Evolutionary conservation across 73 alveolate genomes (phyloP), one percentile per base, ranked within the genome.

Genomic region (Tetrahymena thermophila): DNA sequence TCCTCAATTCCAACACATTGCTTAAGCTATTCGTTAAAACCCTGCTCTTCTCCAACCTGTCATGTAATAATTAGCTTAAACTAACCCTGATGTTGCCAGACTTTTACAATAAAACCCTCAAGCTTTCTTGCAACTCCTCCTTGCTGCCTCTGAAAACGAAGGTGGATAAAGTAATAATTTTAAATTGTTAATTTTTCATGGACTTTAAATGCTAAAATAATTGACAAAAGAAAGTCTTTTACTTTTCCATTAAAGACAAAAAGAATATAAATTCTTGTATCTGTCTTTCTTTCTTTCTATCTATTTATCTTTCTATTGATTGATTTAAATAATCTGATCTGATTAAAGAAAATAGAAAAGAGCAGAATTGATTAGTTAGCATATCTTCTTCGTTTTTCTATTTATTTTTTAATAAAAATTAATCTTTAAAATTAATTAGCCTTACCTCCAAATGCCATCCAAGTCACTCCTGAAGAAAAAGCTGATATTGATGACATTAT

Each of bases 401-500:
- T 71, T 19, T 31, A 71, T 71, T 10, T 31, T 19, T n/a, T 5
- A 11, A 25, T 25, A 23, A 25, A 71, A 19, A 5, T 25, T 56
- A 7, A 56, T 3, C 85, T 28, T 71, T 71, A 19, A 28, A 25
- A 23, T 71, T 71, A 71, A 21, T 35, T 57, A 9, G 95, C 94
- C 38, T 50, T 71, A 94, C 94, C 95, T 35, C 84, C 93, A n/a
- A 95, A 93, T 25, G 85, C 83, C 21, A 43, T 95, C 34, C 84
- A 95, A 89, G 93, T 95, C 84, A 95, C 93, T 25, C 94, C 94
- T 71, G 57, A 95, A 85, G 97, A 95, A 89, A 40, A 35, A 31
- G 43, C 50, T 85, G 95, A 95, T 21, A n/a, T 95, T 25, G 97
- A 95, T 89, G 93, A 95, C 83, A 89, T 95, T 89, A 95, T 89